Base-by-base conservation (phyloP, 2,329 filamentous ascomycete species). In the Coleophoma eucalyptorum region DNA sequence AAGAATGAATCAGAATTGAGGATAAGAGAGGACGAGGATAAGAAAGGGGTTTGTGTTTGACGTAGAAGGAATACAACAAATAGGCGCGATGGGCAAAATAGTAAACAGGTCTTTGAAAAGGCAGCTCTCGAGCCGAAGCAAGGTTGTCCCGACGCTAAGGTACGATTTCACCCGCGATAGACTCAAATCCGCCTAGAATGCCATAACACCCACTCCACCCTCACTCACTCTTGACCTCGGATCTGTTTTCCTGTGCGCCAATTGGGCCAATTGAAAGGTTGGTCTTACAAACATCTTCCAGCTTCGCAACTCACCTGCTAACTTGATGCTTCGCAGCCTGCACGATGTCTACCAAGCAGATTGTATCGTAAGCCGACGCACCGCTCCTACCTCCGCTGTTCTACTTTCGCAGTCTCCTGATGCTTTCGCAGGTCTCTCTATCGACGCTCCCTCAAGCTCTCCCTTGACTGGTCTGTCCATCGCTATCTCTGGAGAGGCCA, bases 391-490 rank as follows among this genome's bases (percentile, higher is more conserved):
- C 20, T 26, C 15, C 12, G 40, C 13, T 44, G n/a, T 6, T 15
- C 35, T 18, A n/a, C 6, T 6, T 8, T 38, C 16, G 35, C 35
- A 10, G 13, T 37, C 49, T 49, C 31, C 54, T 62, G 35, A 62
- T 33, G 31, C 32, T 32, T 35, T 8, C 44, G 5, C 26, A 86
- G 83, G 60, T 86, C 83, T 40, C 86, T 99, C 54, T 99, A 99
- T 73, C 87, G 93, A 67, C 90, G 91, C 62, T 91, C 91, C 21
- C 73, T 99, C 67, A 97, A 97, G 79, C 84, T 97, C 58, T 81
- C 94, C 40, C 84, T 97, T 59, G 91, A 97, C 76, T 99, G 94
- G 94, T 84, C 90, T 51, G 91, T 97, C 56, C 89, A 97, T 69
- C 83, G 94, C 60, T 84, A 93, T 64, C 74, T 97, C 55, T 99